Evolutionary conservation across 305 asterid species (phyloP).

Genomic region (Solanum hybrid): DNA sequence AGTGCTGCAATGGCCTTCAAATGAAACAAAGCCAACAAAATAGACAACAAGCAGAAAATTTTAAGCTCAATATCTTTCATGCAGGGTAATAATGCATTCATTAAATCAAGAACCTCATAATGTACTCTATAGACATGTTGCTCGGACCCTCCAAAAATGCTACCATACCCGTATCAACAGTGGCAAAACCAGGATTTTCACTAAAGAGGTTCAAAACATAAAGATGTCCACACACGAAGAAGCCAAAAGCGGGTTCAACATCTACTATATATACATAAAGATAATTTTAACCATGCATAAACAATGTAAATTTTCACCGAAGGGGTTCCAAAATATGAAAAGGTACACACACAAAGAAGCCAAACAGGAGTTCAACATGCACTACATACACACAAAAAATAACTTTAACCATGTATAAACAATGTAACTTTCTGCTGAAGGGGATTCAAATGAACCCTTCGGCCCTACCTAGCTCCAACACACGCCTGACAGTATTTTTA

Average conservation of each 20-base stretch:
- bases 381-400: background rate
- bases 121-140: background rate
- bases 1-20: constrained; percentile 75
- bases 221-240: background rate
- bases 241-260: background rate
- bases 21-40: constrained; percentile 1
- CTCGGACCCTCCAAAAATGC: background rate
- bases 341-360: background rate
- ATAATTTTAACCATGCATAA: background rate
- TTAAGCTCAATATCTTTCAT: constrained; percentile 4
- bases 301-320: background rate
- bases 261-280: background rate
- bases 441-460: background rate
- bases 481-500: background rate
- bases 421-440: background rate
- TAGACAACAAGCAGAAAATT: background rate
- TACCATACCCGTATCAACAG: background rate
- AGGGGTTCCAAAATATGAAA: background rate
- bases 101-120: background rate
- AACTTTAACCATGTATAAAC: background rate
- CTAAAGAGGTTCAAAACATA: background rate
- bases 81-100: background rate
- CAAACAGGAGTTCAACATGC: background rate
- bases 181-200: background rate
- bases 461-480: background rate